phyloP scores from a whole-genome alignment of 164 flowering plant genomes.

The Tetrastigma voinierianum region DNA sequence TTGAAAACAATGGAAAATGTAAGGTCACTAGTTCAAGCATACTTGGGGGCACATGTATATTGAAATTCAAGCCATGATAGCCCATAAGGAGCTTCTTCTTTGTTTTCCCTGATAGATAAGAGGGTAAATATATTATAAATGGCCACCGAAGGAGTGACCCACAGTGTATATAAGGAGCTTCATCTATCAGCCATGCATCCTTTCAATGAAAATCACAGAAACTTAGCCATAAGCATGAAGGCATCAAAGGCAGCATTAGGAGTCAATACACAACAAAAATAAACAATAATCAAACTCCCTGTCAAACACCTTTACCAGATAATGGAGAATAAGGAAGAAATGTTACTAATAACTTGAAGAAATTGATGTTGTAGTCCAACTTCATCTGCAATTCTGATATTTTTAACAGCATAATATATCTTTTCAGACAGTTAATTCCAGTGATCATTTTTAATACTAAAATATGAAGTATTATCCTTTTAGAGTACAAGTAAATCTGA shows the following conservation, averaged over 20 bases:
- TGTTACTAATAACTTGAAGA: not conserved
- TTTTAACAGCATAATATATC: not conserved
- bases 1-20: conserved; percentile 24
- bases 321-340: not conserved
- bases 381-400: not conserved
- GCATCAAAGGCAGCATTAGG: not conserved
- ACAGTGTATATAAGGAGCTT: no score
- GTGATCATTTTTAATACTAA: not conserved
- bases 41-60: not conserved
- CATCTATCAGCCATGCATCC: not conserved
- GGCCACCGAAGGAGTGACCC: no score
- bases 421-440: not conserved
- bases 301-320: not conserved
- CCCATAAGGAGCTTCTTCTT: conserved; percentile 2
- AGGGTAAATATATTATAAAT: no score
- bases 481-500: not conserved
- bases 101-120: no score
- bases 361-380: not conserved
- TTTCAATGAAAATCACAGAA: not conserved
- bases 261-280: not conserved
- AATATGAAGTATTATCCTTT: not conserved
- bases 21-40: conserved; percentile 15
- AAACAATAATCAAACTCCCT: not conserved
- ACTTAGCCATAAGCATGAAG: not conserved
- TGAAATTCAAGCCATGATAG: not conserved